These are phyloP conservation scores for Aspergillus asperescens DNA, from an alignment of 495 filamentous ascomycete genomes.

Conservation along the genomic window DNA sequence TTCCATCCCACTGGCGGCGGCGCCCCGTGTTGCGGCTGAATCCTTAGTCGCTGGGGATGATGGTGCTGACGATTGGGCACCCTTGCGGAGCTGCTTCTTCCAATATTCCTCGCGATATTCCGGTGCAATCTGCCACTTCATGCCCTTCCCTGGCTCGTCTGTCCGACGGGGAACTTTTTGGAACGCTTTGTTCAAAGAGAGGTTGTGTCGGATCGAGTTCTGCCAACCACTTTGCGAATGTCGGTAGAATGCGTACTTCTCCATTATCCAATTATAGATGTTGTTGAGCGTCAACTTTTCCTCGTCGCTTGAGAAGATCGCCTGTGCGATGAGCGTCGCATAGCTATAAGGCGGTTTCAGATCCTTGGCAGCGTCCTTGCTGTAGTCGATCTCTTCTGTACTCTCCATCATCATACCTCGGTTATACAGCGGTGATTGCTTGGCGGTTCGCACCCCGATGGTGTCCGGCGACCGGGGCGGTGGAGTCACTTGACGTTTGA, in stretches of 20 bases:
- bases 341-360: constrained; percentile 95
- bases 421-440: constrained; percentile 55
- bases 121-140: constrained; percentile 92
- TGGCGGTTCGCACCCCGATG: constrained; percentile 43
- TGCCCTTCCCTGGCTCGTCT: constrained; percentile 95
- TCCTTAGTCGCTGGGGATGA: constrained; percentile 45
- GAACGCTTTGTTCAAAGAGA: constrained; percentile 90
- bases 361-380: constrained; percentile 72
- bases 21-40: constrained; percentile 23
- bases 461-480: constrained; percentile 49
- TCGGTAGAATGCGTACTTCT: constrained; percentile 85
- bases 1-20: constrained; percentile 34
- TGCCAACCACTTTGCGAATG: constrained; percentile 85
- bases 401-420: constrained; percentile 69
- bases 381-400: constrained; percentile 78
- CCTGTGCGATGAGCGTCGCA: constrained; percentile 94
- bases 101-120: constrained; percentile 73
- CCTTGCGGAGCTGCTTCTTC: constrained; percentile 51
- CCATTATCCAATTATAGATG: constrained; percentile 89
- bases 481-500: constrained; percentile 64
- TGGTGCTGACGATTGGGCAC: constrained; percentile 42
- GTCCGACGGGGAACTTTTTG: constrained; percentile 85
- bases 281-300: constrained; percentile 81
- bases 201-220: constrained; percentile 95
- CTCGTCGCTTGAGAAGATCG: constrained; percentile 76